Base-by-base conservation (phyloP, 2,329 filamentous ascomycete genomes). In the Trichoderma asperellum region DNA sequence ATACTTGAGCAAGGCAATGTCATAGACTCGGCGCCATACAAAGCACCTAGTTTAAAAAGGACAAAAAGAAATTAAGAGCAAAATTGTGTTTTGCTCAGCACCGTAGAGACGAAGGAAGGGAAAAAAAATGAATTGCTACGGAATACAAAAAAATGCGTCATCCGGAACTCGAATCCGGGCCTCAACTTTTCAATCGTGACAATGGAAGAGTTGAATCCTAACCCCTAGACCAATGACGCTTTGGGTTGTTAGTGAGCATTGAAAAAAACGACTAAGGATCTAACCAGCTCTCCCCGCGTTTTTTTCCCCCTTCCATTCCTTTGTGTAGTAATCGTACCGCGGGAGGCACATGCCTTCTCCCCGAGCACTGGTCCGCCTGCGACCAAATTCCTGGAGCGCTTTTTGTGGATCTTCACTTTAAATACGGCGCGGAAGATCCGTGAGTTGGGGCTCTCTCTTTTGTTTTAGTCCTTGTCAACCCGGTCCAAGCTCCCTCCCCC, bases 141-240 rank as follows among this genome's bases (percentile, higher is more conserved):
- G 24, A 5, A 57, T 11, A 2, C 58, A 68, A 68, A 68, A 66
- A 68, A 57, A 56, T 68, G 66, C 66, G 66, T 68, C 66, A 68
- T 68, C 66, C 66, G 66, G 66, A 68, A 68, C 66, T 68, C 66
- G 66, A 68, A 68, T 68, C 66, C 66, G 66, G 66, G 66, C 66
- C 66, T 68, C 66, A 68, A 68, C 66, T 68, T 68, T 68, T 68
- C 66, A 61, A 47, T 58, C 2, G 34, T 47, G 18, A 14, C 3
- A 56, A 68, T 68, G 66, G 66, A 68, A 68, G 66, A 68, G 66
- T 68, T 68, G 66, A 68, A 68, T 68, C 66, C 66, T 68, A 68
- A 68, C 66, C 66, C 66, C 66, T 68, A 68, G 66, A 68, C 66
- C 66, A 68, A 68, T 68, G 66, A 68, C 66, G 66, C 66, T 24